Evolutionary conservation across 768 basidiomycete genomes (phyloP), one percentile per base, ranked within the genome.

Genomic region (Suillus variegatus): DNA sequence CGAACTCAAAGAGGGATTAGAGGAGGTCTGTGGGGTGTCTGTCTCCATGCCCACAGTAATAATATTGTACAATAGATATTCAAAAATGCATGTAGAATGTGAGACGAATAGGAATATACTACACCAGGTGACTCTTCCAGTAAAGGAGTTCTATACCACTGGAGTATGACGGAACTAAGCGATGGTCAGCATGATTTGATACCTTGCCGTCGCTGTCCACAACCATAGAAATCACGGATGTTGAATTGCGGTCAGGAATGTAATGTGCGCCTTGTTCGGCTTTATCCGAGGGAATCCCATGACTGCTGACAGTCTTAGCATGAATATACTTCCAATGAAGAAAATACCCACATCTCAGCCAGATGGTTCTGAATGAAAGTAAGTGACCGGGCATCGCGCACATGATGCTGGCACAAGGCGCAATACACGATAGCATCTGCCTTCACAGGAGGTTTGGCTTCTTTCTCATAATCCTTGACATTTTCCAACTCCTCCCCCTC

Each of bases 381-480:
- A 6, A 60, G 41, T 20, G 40, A 43, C 25, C 12, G 10, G 0
- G 58, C 58, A 43, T 60, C 58, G 10, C 58, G 40, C 25, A 60
- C 10, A 28, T 60, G 58, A 43, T 60, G 58, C 58, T 60, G 58
- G 41, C 58, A 60, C 41, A 60, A 32, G 18, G 58, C 40, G 12
- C 58, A 60, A 28, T 60, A 28, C 25, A 32, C 58, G 6, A 43
- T 60, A 43, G 58, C 25, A 60, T 41, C 25, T 41, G 25, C 58
- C 8, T 20, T 16, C 10, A 32, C 12, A 60, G 18, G 1, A 60
- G 25, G 12, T 20, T 40, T 28, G 25, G 18, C 41, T 25, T 28
- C 58, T 40, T 28, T 40, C 28, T 60, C 58, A 43, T 28, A 60
- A 43, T 28, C 28, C 28, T 60, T 60, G 41, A 60, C 58, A 43